Evolutionary conservation across 768 basidiomycete genomes (phyloP), one percentile per base, ranked within the genome.

Genomic region (Udeniomyces megalosporus): DNA sequence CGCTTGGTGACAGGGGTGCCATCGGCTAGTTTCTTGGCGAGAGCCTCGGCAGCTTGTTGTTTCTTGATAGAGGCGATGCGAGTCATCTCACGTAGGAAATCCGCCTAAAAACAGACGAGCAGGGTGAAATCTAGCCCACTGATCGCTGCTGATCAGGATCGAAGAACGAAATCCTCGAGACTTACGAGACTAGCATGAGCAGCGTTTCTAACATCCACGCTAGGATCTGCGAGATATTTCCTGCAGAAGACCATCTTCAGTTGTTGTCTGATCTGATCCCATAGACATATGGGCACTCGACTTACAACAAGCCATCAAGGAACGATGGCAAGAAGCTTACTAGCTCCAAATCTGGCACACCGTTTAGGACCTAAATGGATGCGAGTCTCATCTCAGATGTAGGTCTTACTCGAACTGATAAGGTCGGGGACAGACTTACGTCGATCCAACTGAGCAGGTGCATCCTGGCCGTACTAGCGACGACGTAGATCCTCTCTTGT

Each of bases 371-470:
- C 38, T 42, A 17, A n/a, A n/a, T n/a, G n/a, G n/a, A n/a, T n/a
- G n/a, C n/a, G n/a, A n/a, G n/a, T n/a, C n/a, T n/a, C n/a, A n/a
- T n/a, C n/a, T n/a, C n/a, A n/a, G n/a, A n/a, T n/a, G n/a, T n/a
- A n/a, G n/a, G n/a, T n/a, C n/a, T n/a, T n/a, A n/a, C n/a, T n/a
- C n/a, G n/a, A n/a, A n/a, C n/a, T n/a, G n/a, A n/a, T n/a, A n/a
- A n/a, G n/a, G n/a, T n/a, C n/a, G n/a, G n/a, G n/a, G n/a, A n/a
- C n/a, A n/a, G n/a, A 42, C 38, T 42, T 17, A 42, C 87, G 47
- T 81, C 88, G 62, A 97, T 88, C 95, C 95, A 99, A 1, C 86
- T 85, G 35, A 95, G 88, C n/a, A 99, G 80, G 72, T 91, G 97
- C 71, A 84, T 93, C 64, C 95, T 78, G 0, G 95, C 93, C 72